Conservation (phyloP, 768 basidiomycete genomes). For the Suillus americanus region DNA sequence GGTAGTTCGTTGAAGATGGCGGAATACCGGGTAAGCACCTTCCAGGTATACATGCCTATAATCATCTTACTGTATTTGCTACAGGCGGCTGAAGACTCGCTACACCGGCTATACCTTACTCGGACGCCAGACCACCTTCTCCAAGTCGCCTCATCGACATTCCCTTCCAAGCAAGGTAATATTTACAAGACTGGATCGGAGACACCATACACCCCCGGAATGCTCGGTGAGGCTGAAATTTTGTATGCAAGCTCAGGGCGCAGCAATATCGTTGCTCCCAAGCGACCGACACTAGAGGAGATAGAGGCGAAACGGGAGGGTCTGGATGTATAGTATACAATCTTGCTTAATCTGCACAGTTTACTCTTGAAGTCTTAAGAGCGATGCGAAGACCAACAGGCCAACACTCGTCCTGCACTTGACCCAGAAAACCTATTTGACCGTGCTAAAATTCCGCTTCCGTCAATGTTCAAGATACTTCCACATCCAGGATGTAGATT, state of each 20-base stretch:
- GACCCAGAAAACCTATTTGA: not conserved
- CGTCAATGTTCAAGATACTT: not conserved
- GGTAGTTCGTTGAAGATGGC: conserved; percentile 94
- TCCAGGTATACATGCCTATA: conserved; percentile 10
- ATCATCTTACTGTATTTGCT: conserved; percentile 7
- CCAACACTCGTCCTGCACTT: not conserved
- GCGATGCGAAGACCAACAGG: not conserved
- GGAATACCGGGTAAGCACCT: conserved; percentile 72
- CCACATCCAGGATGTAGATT: not conserved
- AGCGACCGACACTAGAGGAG: conserved; percentile 28
- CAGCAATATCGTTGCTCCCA: conserved; percentile 39
- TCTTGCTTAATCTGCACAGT: conserved; percentile 24
- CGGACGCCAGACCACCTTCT: conserved; percentile 66
- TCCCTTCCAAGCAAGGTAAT: conserved; percentile 54
- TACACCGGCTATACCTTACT: conserved; percentile 82
- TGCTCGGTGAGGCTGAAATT: conserved; percentile 62
- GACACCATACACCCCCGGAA: conserved; percentile 50
- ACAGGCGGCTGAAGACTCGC: conserved; percentile 84
- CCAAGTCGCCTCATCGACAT: conserved; percentile 73
- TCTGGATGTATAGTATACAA: conserved; percentile 26
- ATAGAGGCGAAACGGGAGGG: conserved; percentile 15
- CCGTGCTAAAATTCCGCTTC: not conserved
- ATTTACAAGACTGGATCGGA: conserved; percentile 50
- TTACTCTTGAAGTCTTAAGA: conserved; percentile 16
- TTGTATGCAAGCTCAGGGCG: conserved; percentile 69